phyloP scores from a whole-genome alignment of 768 basidiomycete species.

The Cystoderma amianthinum region DNA sequence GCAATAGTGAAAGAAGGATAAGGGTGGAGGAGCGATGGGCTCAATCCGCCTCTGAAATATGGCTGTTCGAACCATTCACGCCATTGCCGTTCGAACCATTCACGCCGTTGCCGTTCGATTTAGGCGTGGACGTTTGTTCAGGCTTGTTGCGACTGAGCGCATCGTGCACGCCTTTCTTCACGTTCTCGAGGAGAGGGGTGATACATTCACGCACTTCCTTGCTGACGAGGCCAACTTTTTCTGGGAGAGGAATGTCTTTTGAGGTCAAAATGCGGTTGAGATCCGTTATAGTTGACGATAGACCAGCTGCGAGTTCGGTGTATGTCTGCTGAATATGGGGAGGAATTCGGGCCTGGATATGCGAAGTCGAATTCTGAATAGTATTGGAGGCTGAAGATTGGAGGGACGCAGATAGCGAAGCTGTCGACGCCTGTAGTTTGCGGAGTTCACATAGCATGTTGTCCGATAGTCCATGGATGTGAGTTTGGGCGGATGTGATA shows the following conservation, averaged over 20 bases:
- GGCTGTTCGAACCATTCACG: background rate
- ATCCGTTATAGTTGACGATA: constrained; percentile 43
- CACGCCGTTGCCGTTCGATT: background rate
- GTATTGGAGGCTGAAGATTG: constrained; percentile 19
- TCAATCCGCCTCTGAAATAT: background rate
- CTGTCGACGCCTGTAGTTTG: constrained; percentile 55
- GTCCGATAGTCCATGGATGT: constrained; percentile 55
- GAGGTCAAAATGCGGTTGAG: constrained; percentile 43
- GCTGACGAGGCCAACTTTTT: constrained; percentile 52
- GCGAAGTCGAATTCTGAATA: constrained; percentile 26
- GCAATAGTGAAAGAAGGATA: background rate
- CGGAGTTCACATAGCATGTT: constrained; percentile 62
- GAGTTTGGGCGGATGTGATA: constrained; percentile 44
- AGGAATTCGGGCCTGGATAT: constrained; percentile 41
- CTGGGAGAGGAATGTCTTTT: constrained; percentile 51
- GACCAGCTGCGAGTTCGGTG: constrained; percentile 37
- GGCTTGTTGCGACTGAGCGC: constrained; percentile 17
- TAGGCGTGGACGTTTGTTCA: background rate
- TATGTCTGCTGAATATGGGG: constrained; percentile 55
- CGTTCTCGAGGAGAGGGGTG: constrained; percentile 50
- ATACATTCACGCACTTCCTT: constrained; percentile 57
- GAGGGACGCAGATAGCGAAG: constrained; percentile 38
- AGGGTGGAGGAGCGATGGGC: background rate
- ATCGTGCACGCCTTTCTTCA: constrained; percentile 34
- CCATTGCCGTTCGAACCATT: constrained; percentile 1